Conservation (phyloP, 2,329 filamentous ascomycete genomes). For the Colletotrichum cordylinicola region DNA sequence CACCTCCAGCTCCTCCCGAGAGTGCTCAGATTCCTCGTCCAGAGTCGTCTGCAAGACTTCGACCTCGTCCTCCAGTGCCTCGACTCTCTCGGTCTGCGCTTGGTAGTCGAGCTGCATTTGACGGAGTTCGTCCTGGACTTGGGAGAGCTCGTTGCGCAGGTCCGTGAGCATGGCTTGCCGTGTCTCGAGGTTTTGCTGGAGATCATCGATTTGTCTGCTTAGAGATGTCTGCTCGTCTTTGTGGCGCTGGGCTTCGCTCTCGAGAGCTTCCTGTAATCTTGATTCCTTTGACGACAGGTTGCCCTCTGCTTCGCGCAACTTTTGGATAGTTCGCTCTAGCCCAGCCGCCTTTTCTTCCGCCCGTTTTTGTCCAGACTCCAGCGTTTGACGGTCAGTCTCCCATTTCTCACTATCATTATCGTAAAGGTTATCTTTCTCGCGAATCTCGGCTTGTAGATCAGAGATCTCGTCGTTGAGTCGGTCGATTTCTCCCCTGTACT, state of each 20-base stretch:
- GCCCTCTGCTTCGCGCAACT: conserved; percentile 71
- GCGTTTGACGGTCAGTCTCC: conserved; percentile 68
- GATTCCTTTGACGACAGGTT: conserved; percentile 71
- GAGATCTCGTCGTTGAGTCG: conserved; percentile 65
- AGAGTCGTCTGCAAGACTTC: conserved; percentile 72
- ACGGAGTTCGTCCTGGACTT: conserved; percentile 73
- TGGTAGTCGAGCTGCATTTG: conserved; percentile 69
- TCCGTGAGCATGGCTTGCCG: conserved; percentile 71
- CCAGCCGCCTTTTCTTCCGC: conserved; percentile 72
- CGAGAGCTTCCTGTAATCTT: conserved; percentile 70
- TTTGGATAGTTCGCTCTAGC: conserved; percentile 74
- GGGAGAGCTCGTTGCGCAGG: conserved; percentile 69
- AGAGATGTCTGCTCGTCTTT: conserved; percentile 74
- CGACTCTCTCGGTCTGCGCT: conserved; percentile 67
- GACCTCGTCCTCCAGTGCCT: conserved; percentile 77
- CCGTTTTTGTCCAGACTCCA: conserved; percentile 70
- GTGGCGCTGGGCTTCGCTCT: conserved; percentile 76
- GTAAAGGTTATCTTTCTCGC: conserved; percentile 73
- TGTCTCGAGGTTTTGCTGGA: conserved; percentile 73
- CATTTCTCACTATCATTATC: conserved; percentile 76
- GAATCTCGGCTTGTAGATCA: conserved; percentile 67
- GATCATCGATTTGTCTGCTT: conserved; percentile 74
- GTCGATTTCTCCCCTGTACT: conserved; percentile 52
- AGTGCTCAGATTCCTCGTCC: conserved; percentile 69
- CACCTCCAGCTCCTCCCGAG: conserved; percentile 51